These are phyloP conservation scores for Boletus pseudo-olivaceus DNA, from an alignment of 768 basidiomycete species.

Conservation along the genomic window DNA sequence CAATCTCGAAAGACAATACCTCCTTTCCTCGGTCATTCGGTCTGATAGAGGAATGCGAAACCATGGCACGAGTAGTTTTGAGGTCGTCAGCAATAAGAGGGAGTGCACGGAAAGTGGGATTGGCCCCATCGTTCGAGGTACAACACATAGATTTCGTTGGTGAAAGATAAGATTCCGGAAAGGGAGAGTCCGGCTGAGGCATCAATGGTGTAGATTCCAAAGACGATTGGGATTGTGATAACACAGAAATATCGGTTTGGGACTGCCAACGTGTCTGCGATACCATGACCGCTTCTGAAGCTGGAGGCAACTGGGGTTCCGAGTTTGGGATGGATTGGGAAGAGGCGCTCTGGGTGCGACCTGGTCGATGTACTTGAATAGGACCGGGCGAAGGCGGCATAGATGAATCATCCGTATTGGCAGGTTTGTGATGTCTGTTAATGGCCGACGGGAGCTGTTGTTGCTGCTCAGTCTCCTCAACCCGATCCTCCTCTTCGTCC, in stretches of 20 bases:
- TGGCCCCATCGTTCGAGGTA: conserved; percentile 23
- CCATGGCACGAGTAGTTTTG: conserved; percentile 61
- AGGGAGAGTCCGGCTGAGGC: conserved; percentile 28
- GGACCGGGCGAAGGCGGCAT: conserved; percentile 38
- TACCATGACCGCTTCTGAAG: conserved; percentile 13
- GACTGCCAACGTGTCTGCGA: conserved; percentile 25
- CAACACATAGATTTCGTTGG: conserved; percentile 17
- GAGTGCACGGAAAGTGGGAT: conserved; percentile 63
- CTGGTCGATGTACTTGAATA: conserved; percentile 5
- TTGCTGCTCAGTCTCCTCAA: conserved; percentile 15
- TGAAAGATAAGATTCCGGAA: conserved; percentile 30
- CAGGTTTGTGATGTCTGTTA: conserved; percentile 29
- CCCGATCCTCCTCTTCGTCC: conserved; percentile 35
- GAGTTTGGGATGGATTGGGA: conserved; percentile 10
- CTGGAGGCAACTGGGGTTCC: conserved; percentile 17
- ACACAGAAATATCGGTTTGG: conserved; percentile 18
- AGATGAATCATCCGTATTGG: conserved; percentile 51
- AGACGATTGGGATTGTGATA: conserved; percentile 25
- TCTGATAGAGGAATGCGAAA: conserved; percentile 79
- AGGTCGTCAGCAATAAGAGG: conserved; percentile 72
- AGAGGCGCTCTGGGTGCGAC: conserved; percentile 7
- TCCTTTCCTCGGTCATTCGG: conserved; percentile 92
- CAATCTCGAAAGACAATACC: conserved; percentile 82
- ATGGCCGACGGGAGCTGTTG: conserved; percentile 5
- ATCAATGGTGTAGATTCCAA: conserved; percentile 15